phyloP scores from a whole-genome alignment of 164 flowering plant species.

The Annona cherimola region DNA sequence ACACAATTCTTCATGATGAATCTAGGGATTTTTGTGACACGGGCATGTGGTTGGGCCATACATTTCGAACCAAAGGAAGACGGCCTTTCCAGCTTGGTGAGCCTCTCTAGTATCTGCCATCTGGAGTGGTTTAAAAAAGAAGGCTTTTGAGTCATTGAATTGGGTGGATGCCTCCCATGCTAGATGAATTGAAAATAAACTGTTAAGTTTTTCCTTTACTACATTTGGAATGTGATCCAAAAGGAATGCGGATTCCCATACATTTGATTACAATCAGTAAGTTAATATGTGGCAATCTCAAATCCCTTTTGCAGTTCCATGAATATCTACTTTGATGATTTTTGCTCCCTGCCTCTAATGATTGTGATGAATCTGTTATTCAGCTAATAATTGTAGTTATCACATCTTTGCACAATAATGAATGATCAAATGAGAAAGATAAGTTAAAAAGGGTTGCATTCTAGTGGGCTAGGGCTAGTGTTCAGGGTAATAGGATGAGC shows the following conservation, averaged over 20 bases:
- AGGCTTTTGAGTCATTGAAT: slow-evolving; percentile 16
- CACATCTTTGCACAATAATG: too few relatives aligned
- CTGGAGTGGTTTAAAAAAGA: not conserved
- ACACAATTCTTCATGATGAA: slow-evolving; percentile 59
- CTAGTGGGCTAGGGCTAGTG: too few relatives aligned
- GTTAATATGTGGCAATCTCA: not conserved
- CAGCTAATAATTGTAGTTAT: too few relatives aligned
- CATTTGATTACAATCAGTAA: not conserved
- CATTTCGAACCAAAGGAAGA: slow-evolving; percentile 7
- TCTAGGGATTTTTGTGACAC: slow-evolving; percentile 27
- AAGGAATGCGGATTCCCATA: not conserved
- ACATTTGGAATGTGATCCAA: not conserved
- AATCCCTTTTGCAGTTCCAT: not conserved
- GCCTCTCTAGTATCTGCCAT: slow-evolving; percentile 16
- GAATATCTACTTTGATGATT: not conserved
- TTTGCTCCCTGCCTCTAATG: not conserved
- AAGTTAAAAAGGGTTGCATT: too few relatives aligned
- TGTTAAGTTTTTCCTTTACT: not conserved
- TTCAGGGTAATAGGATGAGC: too few relatives aligned
- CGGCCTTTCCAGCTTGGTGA: slow-evolving; percentile 15
- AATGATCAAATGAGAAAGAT: too few relatives aligned
- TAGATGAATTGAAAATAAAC: not conserved
- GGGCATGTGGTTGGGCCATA: slow-evolving; percentile 1
- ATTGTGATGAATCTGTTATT: not conserved
- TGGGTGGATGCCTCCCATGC: not conserved